Percentiles rank a stretch among this genome's conserved stretches.
Conservation (phyloP, 75 land plant species). For the Cupressus sempervirens region DNA sequence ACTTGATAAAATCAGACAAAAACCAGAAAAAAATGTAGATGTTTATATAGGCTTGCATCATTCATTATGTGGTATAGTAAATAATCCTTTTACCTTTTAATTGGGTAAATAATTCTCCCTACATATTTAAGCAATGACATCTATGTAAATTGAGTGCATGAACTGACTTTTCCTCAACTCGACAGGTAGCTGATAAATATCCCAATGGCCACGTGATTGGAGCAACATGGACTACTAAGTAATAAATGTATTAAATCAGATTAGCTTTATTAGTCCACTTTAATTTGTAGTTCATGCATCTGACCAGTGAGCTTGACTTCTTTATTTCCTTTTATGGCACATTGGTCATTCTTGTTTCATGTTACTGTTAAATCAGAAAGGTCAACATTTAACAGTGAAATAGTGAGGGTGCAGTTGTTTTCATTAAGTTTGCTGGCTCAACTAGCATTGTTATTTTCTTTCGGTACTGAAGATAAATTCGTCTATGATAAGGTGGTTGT, state of each 20-base stretch:
- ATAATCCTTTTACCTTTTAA: background rate
- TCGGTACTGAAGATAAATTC: background rate
- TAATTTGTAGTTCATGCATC: background rate
- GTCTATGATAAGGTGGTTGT: background rate
- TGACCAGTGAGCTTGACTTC: background rate
- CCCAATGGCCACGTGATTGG: background rate
- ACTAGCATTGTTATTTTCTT: background rate
- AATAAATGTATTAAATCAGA: background rate
- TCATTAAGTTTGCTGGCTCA: background rate
- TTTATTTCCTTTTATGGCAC: background rate
- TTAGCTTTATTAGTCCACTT: background rate
- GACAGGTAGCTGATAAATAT: background rate
- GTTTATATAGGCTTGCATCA: background rate
- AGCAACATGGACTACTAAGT: background rate
- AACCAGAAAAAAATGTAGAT: background rate
- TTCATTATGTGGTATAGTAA: background rate
- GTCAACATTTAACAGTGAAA: too few relatives aligned
- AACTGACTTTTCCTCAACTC: background rate
- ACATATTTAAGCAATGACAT: background rate
- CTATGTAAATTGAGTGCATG: background rate
- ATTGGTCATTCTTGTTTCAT: background rate
- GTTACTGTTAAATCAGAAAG: too few relatives aligned
- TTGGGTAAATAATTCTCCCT: background rate
- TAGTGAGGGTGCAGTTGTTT: background rate
- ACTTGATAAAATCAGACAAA: background rate